Conservation (phyloP, 2,329 filamentous ascomycete genomes). For the Rugonectria rugulosa region DNA sequence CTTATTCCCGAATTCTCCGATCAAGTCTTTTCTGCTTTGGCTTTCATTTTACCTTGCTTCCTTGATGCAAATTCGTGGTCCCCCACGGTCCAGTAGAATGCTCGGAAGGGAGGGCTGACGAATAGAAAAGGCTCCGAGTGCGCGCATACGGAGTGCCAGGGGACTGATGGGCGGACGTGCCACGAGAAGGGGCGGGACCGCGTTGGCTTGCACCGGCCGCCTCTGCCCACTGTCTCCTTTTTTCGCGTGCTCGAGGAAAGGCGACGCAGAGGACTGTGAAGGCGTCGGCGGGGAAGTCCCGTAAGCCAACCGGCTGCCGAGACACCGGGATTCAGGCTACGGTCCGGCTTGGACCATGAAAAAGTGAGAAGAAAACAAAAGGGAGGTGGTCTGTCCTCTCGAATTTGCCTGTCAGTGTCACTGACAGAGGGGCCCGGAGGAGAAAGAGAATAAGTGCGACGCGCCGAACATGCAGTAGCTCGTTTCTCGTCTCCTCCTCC, state of each 20-base stretch:
- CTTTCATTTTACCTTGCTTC: too few relatives aligned
- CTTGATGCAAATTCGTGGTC: background rate
- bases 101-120: background rate
- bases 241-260: background rate
- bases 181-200: background rate
- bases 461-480: conserved; percentile 6
- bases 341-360: too few relatives aligned
- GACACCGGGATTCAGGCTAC: conserved; percentile 11
- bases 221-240: background rate
- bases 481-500: background rate
- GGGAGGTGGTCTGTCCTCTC: conserved; percentile 1
- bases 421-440: background rate
- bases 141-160: background rate
- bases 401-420: background rate
- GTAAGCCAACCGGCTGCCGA: conserved; percentile 18
- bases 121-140: background rate
- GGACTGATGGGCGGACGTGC: background rate
- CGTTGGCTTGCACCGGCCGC: background rate
- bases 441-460: conserved; percentile 12
- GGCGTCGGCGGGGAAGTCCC: conserved; percentile 5
- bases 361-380: too few relatives aligned
- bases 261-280: background rate
- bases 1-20: conserved; percentile 3
- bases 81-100: background rate
- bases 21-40: background rate